Percentiles rank a stretch among this genome's conserved stretches.
Evolutionary conservation across 2,329 filamentous ascomycete genomes (phyloP).

Genomic region (Paecilomyces sp.): DNA sequence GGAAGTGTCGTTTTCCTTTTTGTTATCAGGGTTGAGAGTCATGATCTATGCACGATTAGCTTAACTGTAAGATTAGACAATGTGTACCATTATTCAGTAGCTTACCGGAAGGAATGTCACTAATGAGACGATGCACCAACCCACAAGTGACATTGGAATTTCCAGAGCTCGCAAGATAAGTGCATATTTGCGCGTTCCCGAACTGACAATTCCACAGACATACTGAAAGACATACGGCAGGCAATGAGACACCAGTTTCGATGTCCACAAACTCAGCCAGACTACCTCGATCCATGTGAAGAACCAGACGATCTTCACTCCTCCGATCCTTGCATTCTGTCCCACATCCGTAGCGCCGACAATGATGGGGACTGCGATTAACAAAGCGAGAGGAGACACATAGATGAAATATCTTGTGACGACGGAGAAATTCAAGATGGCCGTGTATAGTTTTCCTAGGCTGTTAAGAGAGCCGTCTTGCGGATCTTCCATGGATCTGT

Average conservation of each 20-base stretch:
- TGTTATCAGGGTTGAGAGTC: slow-evolving; percentile 34
- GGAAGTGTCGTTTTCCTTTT: slow-evolving; percentile 20
- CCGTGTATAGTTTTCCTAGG: slow-evolving; percentile 55
- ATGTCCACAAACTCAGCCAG: slow-evolving; percentile 57
- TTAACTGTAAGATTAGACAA: neutral
- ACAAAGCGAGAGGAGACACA: slow-evolving; percentile 49
- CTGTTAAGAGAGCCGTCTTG: slow-evolving; percentile 51
- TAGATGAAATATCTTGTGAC: slow-evolving; percentile 59
- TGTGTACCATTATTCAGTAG: neutral
- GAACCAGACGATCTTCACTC: slow-evolving; percentile 53
- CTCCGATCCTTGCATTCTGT: slow-evolving; percentile 43
- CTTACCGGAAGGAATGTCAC: slow-evolving; percentile 52
- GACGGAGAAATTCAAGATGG: slow-evolving; percentile 56
- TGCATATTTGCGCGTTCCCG: slow-evolving; percentile 58
- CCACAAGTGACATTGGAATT: slow-evolving; percentile 53
- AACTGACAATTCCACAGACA: slow-evolving; percentile 56
- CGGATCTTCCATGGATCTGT: slow-evolving; percentile 25
- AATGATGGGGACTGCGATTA: slow-evolving; percentile 58
- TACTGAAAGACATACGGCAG: slow-evolving; percentile 55
- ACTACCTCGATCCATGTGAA: slow-evolving; percentile 60
- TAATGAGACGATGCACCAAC: slow-evolving; percentile 54
- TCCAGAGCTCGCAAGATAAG: slow-evolving; percentile 52
- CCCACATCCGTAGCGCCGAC: slow-evolving; percentile 47
- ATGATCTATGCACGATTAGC: slow-evolving; percentile 27
- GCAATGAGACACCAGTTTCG: slow-evolving; percentile 53